Evolutionary conservation across 768 basidiomycete genomes (phyloP), one percentile per base, ranked within the genome.

Genomic region (Trametes meyenii): DNA sequence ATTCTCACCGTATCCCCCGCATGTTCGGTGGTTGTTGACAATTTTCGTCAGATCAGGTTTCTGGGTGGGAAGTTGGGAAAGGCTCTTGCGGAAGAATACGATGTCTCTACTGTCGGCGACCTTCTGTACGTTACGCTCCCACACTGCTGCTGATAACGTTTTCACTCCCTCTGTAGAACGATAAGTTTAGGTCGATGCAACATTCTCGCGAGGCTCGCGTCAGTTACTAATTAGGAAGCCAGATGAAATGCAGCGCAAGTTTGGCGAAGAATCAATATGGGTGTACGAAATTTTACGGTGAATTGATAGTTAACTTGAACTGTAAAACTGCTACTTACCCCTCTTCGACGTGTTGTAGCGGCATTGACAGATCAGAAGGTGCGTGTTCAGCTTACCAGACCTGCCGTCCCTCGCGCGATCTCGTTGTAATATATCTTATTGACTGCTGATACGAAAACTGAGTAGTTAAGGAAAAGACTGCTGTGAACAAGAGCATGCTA

Each of bases 1-100:
- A 21, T 12, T 19, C 17, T 5, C 10, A 4, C 4, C 26, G 12
- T 35, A n/a, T 2, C 16, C 48, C 12, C 11, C 50, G 11, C 36
- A 33, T 29, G 14, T 24, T 44, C 6, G 5, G 7, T 23, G n/a
- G 23, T 42, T 57, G 39, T 26, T 50, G 35, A 44, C 48, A 14
- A 50, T 29, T 6, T 40, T 56, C 57, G 60, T 43, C 66, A 95
- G 93, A 98, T 99, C 70, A 85, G 97, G 12, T 93, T 92, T 67
- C 78, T 99, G 0, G 97, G 97, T 2, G 97, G 97, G 16, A 99
- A 98, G 74, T 83, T 98, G 0, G 97, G 97, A 1, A 82, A 85
- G 54, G 88, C 92, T 2, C 78, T 99, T 26, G 93, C 93, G 1
- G 85, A 87, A 62, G 90, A 94, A 70, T 98, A 92, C 67, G 91